Conservation (phyloP, 495 filamentous ascomycete genomes). For the Xylaria bambusicola region DNA sequence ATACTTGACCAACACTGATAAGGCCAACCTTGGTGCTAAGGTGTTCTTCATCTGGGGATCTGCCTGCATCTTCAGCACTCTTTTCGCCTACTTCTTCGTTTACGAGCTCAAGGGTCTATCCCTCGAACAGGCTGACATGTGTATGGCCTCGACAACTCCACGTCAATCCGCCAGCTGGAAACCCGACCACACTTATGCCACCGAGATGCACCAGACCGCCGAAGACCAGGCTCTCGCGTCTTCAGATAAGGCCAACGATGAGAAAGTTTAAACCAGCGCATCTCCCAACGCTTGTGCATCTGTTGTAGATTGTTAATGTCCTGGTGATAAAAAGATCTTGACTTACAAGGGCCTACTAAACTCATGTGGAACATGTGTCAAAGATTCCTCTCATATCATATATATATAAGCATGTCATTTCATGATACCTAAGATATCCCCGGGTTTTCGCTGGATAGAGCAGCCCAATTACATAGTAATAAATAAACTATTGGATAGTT, state of each 20-base stretch:
- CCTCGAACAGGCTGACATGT: slow-evolving; percentile 77
- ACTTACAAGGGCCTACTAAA: not conserved
- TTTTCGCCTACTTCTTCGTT: slow-evolving; percentile 72
- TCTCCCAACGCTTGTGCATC: not conserved
- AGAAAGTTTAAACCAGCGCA: slow-evolving; percentile 29
- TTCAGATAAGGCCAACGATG: slow-evolving; percentile 21
- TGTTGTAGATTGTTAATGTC: slow-evolving; percentile 10
- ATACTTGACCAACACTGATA: slow-evolving; percentile 59
- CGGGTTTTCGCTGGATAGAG: not conserved
- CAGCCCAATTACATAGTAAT: slow-evolving; percentile 3
- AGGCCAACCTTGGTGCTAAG: slow-evolving; percentile 59
- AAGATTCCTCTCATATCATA: slow-evolving; percentile 1
- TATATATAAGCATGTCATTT: slow-evolving; percentile 13
- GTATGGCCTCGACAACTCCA: slow-evolving; percentile 70
- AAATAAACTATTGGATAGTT: slow-evolving; percentile 7
- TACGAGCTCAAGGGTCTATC: slow-evolving; percentile 77
- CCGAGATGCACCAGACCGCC: slow-evolving; percentile 49
- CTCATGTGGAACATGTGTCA: slow-evolving; percentile 2
- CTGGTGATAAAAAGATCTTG: slow-evolving; percentile 1
- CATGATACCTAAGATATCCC: slow-evolving; percentile 8
- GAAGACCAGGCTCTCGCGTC: slow-evolving; percentile 27
- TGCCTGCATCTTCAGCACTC: slow-evolving; percentile 55
- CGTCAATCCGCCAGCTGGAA: slow-evolving; percentile 60
- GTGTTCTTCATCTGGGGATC: slow-evolving; percentile 73
- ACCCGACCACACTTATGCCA: slow-evolving; percentile 64